Conservation (phyloP, 345 rosid genomes). For the Salix arbutifolia region DNA sequence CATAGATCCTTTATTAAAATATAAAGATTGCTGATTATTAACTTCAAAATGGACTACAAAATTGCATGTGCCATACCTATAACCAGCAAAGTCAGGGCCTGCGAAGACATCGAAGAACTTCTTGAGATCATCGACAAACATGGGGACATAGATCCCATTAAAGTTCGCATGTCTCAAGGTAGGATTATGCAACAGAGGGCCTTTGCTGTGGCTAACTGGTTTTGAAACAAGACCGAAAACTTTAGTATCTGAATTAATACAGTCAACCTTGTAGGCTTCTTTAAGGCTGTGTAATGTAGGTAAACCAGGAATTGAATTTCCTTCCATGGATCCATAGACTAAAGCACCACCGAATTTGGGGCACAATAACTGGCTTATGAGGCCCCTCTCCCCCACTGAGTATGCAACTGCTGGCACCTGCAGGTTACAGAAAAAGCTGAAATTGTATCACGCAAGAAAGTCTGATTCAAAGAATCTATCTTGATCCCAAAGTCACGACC, state of each 20-base stretch:
- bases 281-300: constrained; percentile 41
- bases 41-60: not conserved
- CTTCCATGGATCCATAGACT: constrained; percentile 50
- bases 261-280: constrained; percentile 33
- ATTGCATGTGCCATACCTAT: constrained; percentile 35
- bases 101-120: constrained; percentile 46
- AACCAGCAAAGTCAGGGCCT: constrained; percentile 47
- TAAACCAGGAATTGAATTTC: constrained; percentile 38
- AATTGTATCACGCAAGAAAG: not conserved
- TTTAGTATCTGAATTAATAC: constrained; percentile 37
- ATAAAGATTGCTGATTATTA: not conserved
- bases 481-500: not conserved
- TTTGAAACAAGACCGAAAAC: constrained; percentile 58
- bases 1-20: not conserved
- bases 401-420: constrained; percentile 51
- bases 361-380: constrained; percentile 52
- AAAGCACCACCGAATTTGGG: constrained; percentile 48
- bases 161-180: constrained; percentile 41
- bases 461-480: not conserved
- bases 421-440: constrained; percentile 2
- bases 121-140: constrained; percentile 56
- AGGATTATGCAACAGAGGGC: constrained; percentile 61
- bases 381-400: constrained; percentile 55
- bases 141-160: constrained; percentile 57
- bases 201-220: constrained; percentile 64